These are phyloP conservation scores for Fraxinus pennsylvanica DNA, from an alignment of 257 asterid species.

Conservation along the genomic window DNA sequence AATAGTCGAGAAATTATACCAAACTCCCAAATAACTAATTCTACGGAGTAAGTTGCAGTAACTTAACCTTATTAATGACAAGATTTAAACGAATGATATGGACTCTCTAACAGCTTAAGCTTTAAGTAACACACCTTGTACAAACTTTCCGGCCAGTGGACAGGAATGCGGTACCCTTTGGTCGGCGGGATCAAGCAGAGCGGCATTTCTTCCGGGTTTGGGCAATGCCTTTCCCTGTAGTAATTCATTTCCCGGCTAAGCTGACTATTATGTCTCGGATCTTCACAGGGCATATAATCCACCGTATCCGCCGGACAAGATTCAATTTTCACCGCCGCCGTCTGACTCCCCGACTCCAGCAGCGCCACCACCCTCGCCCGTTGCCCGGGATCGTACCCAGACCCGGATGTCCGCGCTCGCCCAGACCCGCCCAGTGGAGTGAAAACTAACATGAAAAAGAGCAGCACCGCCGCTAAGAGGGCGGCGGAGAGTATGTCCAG, in stretches of 20 bases:
- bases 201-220: slow-evolving; percentile 65
- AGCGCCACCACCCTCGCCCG: slow-evolving; percentile 59
- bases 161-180: slow-evolving; percentile 71
- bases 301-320: slow-evolving; percentile 71
- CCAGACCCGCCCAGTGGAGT: slow-evolving; percentile 88
- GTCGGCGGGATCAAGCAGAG: slow-evolving; percentile 97
- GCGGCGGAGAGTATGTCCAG: slow-evolving; percentile 64
- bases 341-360: slow-evolving; percentile 55
- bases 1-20: neutral
- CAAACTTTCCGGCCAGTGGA: slow-evolving; percentile 95
- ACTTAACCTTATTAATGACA: neutral
- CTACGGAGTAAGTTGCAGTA: neutral
- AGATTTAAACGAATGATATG: neutral
- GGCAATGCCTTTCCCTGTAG: slow-evolving; percentile 98
- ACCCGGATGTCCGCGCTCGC: slow-evolving; percentile 49
- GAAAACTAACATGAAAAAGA: slow-evolving; percentile 71
- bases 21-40: neutral
- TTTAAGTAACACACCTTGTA: slow-evolving; percentile 52
- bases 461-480: slow-evolving; percentile 68
- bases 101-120: neutral
- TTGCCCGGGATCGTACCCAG: slow-evolving; percentile 67
- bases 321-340: slow-evolving; percentile 39
- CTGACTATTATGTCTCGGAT: slow-evolving; percentile 82
- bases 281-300: slow-evolving; percentile 98
- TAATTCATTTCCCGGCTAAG: slow-evolving; percentile 95